phyloP scores from a whole-genome alignment of 2,329 filamentous ascomycete species.

The Trichoderma breve region DNA sequence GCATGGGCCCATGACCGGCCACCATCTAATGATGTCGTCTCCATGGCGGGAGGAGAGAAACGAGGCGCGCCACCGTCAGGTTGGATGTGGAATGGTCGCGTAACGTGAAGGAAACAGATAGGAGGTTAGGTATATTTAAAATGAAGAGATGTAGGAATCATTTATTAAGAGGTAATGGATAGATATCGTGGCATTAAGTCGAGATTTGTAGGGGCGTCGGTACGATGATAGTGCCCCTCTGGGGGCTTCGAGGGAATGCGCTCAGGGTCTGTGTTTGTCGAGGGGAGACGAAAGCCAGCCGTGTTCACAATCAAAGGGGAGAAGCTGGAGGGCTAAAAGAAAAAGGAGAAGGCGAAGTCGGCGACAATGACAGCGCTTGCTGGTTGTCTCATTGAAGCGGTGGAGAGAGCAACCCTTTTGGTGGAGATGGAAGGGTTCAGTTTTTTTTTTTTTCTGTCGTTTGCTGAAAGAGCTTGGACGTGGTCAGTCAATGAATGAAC shows the following conservation, averaged over 20 bases:
- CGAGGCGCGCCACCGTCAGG: not conserved
- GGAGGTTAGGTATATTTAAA: not conserved
- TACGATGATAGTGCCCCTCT: not conserved
- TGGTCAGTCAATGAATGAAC: not conserved
- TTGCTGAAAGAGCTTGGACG: not conserved
- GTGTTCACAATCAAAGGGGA: slow-evolving; percentile 1
- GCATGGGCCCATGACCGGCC: not conserved
- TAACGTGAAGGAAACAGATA: not conserved
- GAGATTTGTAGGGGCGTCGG: not conserved
- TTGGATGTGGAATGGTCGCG: not conserved
- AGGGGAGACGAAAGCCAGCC: not conserved
- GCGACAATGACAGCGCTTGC: slow-evolving; percentile 2
- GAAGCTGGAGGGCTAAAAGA: not conserved
- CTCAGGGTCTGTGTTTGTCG: not conserved
- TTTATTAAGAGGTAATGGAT: not conserved
- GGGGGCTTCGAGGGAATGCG: slow-evolving; percentile 2
- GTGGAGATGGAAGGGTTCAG: slow-evolving; percentile 2
- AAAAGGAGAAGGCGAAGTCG: slow-evolving; percentile 10
- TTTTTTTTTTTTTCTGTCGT: not conserved
- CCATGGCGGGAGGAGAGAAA: not conserved
- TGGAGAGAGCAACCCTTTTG: slow-evolving; percentile 5
- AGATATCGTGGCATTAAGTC: not conserved
- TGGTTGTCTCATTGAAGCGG: slow-evolving; percentile 6
- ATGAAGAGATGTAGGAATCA: not conserved
- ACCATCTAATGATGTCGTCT: not conserved